phyloP scores from a whole-genome alignment of 768 basidiomycete genomes.

The Candolleomyces efflorescens region DNA sequence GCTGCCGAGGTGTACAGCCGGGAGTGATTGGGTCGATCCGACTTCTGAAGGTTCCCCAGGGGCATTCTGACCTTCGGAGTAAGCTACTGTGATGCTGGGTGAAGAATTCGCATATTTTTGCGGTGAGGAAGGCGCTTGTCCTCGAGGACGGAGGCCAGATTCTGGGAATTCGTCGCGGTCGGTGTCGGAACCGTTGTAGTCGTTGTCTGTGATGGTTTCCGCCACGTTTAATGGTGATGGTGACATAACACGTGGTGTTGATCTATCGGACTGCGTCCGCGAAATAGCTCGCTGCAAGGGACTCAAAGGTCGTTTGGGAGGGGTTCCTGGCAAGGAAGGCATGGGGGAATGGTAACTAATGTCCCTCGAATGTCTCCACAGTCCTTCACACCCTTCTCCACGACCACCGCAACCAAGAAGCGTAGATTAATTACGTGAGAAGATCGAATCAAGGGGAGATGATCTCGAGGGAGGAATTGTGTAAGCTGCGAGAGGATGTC shows the following conservation, averaged over 20 bases:
- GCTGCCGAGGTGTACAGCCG: neutral
- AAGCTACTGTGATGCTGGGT: constrained; percentile 3
- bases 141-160: neutral
- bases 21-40: constrained; percentile 1
- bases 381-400: too few species aligned
- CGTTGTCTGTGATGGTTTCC: neutral
- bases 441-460: too few species aligned
- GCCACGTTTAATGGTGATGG: neutral
- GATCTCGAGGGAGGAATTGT: too few species aligned
- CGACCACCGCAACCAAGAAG: too few species aligned
- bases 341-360: neutral
- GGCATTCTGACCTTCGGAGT: neutral
- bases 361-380: too few species aligned
- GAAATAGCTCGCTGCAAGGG: too few species aligned
- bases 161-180: neutral
- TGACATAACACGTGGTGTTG: constrained; percentile 4
- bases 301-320: neutral
- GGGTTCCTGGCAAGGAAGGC: neutral
- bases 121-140: constrained; percentile 2
- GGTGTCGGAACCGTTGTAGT: neutral
- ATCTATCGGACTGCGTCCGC: neutral
- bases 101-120: neutral
- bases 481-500: too few species aligned
- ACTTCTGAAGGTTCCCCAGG: neutral
- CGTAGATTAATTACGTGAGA: too few species aligned